A percentile compares a stretch with the other conserved stretches of the same genome.
phyloP scores from a whole-genome alignment of 1,284 basidiomycete genomes.

The Hemileia vastatrix region DNA sequence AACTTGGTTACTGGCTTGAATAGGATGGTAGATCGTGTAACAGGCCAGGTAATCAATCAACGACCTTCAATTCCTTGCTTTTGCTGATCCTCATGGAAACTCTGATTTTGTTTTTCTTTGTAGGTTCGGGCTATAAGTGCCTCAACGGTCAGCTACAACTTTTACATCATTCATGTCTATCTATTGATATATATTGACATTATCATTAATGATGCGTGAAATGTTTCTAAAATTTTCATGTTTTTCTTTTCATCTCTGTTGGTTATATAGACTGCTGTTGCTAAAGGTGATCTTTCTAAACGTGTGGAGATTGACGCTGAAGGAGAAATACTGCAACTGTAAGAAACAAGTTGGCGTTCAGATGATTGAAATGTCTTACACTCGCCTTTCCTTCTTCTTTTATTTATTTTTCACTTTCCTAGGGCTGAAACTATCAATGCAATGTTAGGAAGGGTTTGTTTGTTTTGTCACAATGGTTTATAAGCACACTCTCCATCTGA shows the following conservation, averaged over 20 bases:
- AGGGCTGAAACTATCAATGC: constrained; percentile 23
- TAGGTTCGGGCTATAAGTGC: constrained; percentile 8
- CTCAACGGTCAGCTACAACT: constrained; percentile 5
- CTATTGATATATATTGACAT: background rate
- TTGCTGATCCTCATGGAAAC: background rate
- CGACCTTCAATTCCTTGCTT: background rate
- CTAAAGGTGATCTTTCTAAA: constrained; percentile 83
- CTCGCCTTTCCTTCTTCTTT: background rate
- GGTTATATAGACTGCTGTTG: constrained; percentile 57
- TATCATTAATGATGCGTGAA: background rate
- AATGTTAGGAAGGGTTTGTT: constrained; percentile 18
- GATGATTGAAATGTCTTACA: background rate
- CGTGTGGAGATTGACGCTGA: constrained; percentile 94
- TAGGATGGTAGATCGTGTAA: constrained; percentile 22
- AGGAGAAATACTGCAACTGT: constrained; percentile 92
- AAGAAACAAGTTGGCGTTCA: constrained; percentile 40
- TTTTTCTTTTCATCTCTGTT: background rate
- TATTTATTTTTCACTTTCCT: background rate
- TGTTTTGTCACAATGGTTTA: too few species aligned
- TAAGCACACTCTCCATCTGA: background rate
- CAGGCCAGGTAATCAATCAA: constrained; percentile 9
- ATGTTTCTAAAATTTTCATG: background rate
- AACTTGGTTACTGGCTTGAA: constrained; percentile 38
- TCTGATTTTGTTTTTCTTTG: background rate
- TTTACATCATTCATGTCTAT: background rate